Percentiles rank a stretch among this genome's conserved stretches.
Evolutionary conservation across 1,284 basidiomycete genomes (phyloP).

Genomic region (Ustilago shanxiensis): DNA sequence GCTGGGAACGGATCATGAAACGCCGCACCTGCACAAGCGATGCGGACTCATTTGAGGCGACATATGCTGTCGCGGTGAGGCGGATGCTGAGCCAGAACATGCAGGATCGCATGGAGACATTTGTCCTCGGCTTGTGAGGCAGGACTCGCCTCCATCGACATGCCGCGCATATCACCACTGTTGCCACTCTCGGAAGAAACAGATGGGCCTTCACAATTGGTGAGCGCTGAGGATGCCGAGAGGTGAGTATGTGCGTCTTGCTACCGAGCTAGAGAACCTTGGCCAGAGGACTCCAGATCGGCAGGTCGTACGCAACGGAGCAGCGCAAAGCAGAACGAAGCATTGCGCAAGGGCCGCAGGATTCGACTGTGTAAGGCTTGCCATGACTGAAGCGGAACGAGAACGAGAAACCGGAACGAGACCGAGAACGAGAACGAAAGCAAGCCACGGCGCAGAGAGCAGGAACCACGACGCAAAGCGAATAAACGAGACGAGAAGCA

Average conservation of each 20-base stretch:
- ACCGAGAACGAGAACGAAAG: slow-evolving; percentile 20
- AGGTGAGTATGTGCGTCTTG: slow-evolving; percentile 52
- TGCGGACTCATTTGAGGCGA: background rate
- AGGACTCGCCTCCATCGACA: background rate
- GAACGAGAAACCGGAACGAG: slow-evolving; percentile 61
- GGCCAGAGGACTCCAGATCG: slow-evolving; percentile 45
- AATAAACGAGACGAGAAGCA: slow-evolving; percentile 56
- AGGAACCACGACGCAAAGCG: slow-evolving; percentile 22
- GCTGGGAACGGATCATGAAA: background rate
- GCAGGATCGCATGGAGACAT: background rate
- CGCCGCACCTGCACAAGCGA: background rate
- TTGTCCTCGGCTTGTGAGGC: background rate
- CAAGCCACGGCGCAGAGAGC: slow-evolving; percentile 21
- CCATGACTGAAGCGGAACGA: slow-evolving; percentile 9
- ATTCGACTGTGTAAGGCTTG: slow-evolving; percentile 26
- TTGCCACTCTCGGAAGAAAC: background rate
- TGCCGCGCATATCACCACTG: slow-evolving; percentile 8
- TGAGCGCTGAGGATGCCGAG: background rate
- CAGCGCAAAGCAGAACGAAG: slow-evolving; percentile 1
- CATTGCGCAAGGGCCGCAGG: background rate
- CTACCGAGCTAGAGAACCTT: slow-evolving; percentile 66
- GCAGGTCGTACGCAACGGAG: slow-evolving; percentile 28
- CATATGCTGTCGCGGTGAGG: background rate
- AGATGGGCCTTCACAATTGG: background rate
- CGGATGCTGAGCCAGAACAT: background rate